phyloP scores from a whole-genome alignment of 129 eudicot genomes.

The Rutidosis leptorrhynchoides region DNA sequence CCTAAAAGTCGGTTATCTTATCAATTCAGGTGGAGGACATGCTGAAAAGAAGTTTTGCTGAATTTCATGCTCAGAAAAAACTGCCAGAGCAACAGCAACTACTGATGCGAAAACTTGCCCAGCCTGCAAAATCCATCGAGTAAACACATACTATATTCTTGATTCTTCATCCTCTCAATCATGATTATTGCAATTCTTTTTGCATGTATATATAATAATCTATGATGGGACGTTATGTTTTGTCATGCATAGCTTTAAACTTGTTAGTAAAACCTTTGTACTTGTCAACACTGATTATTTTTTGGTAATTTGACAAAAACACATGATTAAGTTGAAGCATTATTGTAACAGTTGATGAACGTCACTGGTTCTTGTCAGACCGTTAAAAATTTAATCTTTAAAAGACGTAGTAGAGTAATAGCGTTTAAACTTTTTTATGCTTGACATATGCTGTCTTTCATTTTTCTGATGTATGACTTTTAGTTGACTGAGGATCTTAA shows the following conservation, averaged over 20 bases:
- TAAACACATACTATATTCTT: conserved; percentile 28
- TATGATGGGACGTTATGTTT: background rate
- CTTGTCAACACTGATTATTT: background rate
- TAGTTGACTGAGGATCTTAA: conserved; percentile 1
- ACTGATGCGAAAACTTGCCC: conserved; percentile 89
- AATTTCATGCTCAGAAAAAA: conserved; percentile 97
- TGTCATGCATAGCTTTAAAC: background rate
- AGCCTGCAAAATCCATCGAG: conserved; percentile 88
- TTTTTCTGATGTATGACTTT: background rate
- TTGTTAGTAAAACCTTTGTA: background rate
- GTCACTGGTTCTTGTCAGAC: background rate
- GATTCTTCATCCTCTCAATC: background rate
- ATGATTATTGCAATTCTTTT: background rate
- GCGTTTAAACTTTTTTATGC: background rate
- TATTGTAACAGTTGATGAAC: background rate
- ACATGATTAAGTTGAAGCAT: background rate
- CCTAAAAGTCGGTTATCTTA: conserved; percentile 14
- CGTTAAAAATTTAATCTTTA: background rate
- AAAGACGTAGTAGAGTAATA: background rate
- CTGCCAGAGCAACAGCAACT: conserved; percentile 93
- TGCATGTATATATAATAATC: conserved; percentile 6
- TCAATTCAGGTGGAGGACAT: conserved; percentile 89
- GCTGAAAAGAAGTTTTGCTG: conserved; percentile 99
- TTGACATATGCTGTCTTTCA: background rate
- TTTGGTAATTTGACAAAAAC: background rate